phyloP scores from a whole-genome alignment of 2,329 filamentous ascomycete genomes.

The Raffaelea arxii region DNA sequence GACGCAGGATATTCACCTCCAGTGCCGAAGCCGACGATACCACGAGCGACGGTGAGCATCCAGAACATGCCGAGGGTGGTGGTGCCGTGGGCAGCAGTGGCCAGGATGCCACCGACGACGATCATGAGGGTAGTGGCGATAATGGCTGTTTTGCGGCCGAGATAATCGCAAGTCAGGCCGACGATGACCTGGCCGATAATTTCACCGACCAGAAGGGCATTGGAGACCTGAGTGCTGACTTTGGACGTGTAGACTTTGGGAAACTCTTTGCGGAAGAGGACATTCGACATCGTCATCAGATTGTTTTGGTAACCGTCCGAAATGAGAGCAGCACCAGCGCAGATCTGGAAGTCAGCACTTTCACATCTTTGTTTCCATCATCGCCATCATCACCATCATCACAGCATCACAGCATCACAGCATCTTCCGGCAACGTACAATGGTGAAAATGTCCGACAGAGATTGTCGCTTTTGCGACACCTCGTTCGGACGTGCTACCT shows the following conservation, averaged over 20 bases:
- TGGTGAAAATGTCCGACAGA: constrained; percentile 8
- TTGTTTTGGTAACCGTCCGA: constrained; percentile 25
- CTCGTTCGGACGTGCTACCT: too few relatives aligned
- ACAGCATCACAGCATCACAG: neutral
- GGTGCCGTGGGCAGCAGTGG: constrained; percentile 33
- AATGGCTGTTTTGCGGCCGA: constrained; percentile 38
- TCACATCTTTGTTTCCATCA: too few relatives aligned
- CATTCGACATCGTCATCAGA: constrained; percentile 23
- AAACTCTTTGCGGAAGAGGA: constrained; percentile 20
- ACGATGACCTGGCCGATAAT: constrained; percentile 47
- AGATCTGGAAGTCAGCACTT: constrained; percentile 5
- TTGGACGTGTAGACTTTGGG: constrained; percentile 20
- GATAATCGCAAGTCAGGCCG: constrained; percentile 37
- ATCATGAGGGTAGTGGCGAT: constrained; percentile 35
- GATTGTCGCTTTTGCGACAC: constrained; percentile 7
- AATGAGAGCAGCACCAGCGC: constrained; percentile 17
- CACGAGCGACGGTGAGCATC: constrained; percentile 36
- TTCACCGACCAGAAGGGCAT: constrained; percentile 45
- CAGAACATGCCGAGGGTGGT: constrained; percentile 32
- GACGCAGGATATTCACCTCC: constrained; percentile 46
- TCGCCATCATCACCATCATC: too few relatives aligned
- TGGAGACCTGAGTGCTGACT: constrained; percentile 34
- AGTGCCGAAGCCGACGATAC: constrained; percentile 31
- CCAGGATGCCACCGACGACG: constrained; percentile 31
- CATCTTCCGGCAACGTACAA: too few relatives aligned